Percentiles rank a stretch among this genome's conserved stretches.
Conservation (phyloP, 2,329 filamentous ascomycete genomes). For the Colletotrichum limetticola region DNA sequence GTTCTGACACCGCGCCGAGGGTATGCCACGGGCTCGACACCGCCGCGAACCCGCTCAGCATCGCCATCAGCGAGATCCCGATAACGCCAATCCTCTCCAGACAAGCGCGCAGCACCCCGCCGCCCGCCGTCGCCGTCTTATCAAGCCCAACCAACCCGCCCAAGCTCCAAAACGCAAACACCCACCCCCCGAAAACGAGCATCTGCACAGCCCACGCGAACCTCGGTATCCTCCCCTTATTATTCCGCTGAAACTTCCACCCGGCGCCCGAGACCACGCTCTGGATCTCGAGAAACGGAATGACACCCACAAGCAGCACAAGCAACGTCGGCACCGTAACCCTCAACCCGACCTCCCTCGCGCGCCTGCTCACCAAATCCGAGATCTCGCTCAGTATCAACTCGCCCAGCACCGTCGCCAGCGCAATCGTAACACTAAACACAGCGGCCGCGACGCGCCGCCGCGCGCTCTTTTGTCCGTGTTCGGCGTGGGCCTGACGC, state of each 20-base stretch:
- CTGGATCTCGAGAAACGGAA: slow-evolving; percentile 83
- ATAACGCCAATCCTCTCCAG: slow-evolving; percentile 82
- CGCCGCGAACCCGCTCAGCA: slow-evolving; percentile 90
- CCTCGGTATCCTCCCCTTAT: slow-evolving; percentile 66
- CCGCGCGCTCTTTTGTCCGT: slow-evolving; percentile 62
- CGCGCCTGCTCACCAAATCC: slow-evolving; percentile 75
- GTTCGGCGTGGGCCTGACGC: slow-evolving; percentile 68
- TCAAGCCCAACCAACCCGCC: slow-evolving; percentile 66
- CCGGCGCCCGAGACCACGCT: slow-evolving; percentile 68
- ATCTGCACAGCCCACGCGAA: slow-evolving; percentile 73
- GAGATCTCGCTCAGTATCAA: slow-evolving; percentile 87
- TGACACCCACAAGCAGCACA: slow-evolving; percentile 77
- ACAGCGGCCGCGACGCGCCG: slow-evolving; percentile 68
- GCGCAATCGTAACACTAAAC: slow-evolving; percentile 80
- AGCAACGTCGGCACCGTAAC: slow-evolving; percentile 77
- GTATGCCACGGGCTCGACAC: slow-evolving; percentile 89
- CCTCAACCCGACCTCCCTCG: slow-evolving; percentile 74
- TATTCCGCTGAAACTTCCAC: slow-evolving; percentile 70
- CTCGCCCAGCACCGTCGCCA: slow-evolving; percentile 82
- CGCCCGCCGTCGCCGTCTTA: slow-evolving; percentile 38
- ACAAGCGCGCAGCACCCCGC: slow-evolving; percentile 61
- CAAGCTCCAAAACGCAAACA: slow-evolving; percentile 81
- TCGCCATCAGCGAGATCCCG: slow-evolving; percentile 86
- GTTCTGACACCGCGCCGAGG: slow-evolving; percentile 70
- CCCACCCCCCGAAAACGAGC: slow-evolving; percentile 73